Evolutionary conservation across 2,329 filamentous ascomycete genomes (phyloP), one percentile per base, ranked within the genome.

Genomic region (Apiospora phragmitis): DNA sequence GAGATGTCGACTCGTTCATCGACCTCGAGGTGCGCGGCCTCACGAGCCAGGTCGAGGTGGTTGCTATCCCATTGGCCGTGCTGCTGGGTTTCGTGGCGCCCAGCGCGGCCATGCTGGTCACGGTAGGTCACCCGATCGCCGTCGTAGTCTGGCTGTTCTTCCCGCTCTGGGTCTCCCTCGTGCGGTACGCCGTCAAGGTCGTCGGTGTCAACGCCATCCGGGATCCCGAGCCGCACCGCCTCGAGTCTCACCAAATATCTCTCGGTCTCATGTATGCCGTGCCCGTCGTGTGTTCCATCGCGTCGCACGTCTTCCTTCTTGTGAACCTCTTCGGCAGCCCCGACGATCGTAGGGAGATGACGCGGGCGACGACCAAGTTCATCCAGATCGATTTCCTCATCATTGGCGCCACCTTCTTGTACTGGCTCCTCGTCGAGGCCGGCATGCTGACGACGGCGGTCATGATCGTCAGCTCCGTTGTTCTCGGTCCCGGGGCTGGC

Each of bases 31-130:
- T 77, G 71, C 81, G 85, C 11, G 81, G 84, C 71, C 77, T 88
- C 16, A 55, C 69, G 14, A 79, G 80, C 8, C 79, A 78, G 29
- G 80, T 87, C 2, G 90, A 92, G 77, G 86, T 87, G 71, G 83
- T 90, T 70, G 89, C 89, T 35, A 87, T 89, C 26, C 86, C 87
- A 9, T 73, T 83, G 35, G 84, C 83, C 32, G 83, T 88, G 0
- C 80, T 82, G 0, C 65, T 86, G 12, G 86, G 86, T 43, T 88
- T 82, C 73, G 79, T 85, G 59, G 72, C 85, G 1, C 86, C 86
- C 0, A 84, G 85, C 0, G 49, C 83, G 4, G 71, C 84, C 43
- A 85, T 88, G 83, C 80, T 88, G n/a, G 73, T 80, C n/a, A 73
- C 82, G 66, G 80, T 80, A 67, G 51, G 51, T 21, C 73, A 80